phyloP scores from a whole-genome alignment of 805 yeast species.

The Candida sanyiensis region DNA sequence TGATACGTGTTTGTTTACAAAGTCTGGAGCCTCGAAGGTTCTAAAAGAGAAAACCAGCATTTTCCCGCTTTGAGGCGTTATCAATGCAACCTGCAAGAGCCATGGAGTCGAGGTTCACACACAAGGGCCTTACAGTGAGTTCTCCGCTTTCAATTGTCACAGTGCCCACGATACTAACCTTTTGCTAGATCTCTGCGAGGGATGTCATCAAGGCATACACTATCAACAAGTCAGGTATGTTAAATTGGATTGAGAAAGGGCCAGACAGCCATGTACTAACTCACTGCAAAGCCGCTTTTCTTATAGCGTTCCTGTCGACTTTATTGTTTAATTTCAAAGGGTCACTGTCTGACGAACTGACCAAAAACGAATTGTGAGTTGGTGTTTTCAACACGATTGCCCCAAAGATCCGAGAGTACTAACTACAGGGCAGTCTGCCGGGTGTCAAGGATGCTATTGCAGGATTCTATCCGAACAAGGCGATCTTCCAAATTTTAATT shows the following conservation, averaged over 20 bases:
- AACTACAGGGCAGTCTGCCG: conserved; percentile 10
- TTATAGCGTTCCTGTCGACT: conserved; percentile 7
- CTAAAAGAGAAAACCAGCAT: conserved; percentile 68
- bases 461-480: conserved; percentile 15
- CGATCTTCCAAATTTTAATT: conserved; percentile 14
- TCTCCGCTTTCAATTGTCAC: neutral
- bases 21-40: no score
- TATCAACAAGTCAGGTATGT: conserved; percentile 10
- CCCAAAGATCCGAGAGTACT: neutral
- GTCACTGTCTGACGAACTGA: conserved; percentile 12
- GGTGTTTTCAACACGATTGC: neutral
- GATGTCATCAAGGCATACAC: conserved; percentile 7
- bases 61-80: conserved; percentile 69
- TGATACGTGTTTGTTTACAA: no score
- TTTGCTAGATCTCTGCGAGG: conserved; percentile 6
- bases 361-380: conserved; percentile 17
- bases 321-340: conserved; percentile 11
- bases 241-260: neutral
- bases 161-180: neutral
- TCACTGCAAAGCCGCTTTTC: conserved; percentile 12
- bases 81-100: conserved; percentile 43
- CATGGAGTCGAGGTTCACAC: conserved; percentile 3
- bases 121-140: conserved; percentile 3
- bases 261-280: neutral
- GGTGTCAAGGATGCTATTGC: conserved; percentile 13